These are phyloP conservation scores for Sisymbrium altissimum DNA, from an alignment of 345 rosid species.

Conservation along the genomic window DNA sequence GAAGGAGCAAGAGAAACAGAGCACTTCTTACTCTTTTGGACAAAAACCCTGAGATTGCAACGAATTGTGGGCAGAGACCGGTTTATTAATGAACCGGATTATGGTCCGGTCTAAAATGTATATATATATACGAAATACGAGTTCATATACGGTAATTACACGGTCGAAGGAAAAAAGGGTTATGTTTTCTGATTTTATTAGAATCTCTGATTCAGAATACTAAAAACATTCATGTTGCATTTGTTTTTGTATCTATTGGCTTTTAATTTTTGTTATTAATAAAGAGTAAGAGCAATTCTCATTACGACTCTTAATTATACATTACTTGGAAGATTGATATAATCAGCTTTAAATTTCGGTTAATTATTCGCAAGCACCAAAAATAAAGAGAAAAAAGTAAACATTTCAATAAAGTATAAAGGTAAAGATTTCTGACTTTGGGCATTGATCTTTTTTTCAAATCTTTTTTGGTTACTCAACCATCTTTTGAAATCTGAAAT, in stretches of 20 bases:
- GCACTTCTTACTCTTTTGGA: constrained; percentile 70
- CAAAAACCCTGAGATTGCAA: constrained; percentile 33
- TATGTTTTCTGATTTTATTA: constrained; percentile 8
- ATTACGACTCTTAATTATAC: neutral
- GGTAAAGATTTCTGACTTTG: neutral
- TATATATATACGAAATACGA: constrained; percentile 26
- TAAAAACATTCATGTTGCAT: constrained; percentile 10
- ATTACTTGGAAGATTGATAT: neutral
- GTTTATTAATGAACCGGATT: constrained; percentile 29
- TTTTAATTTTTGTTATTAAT: neutral
- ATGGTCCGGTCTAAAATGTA: constrained; percentile 30
- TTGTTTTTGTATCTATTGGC: constrained; percentile 21
- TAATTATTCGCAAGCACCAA: neutral
- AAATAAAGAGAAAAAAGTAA: neutral
- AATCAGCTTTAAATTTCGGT: neutral
- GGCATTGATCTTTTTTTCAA: neutral
- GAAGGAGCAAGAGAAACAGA: constrained; percentile 64
- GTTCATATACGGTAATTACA: constrained; percentile 9
- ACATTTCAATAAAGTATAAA: neutral
- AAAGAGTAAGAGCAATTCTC: constrained; percentile 6
- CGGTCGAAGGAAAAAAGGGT: neutral
- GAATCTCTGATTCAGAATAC: constrained; percentile 3
- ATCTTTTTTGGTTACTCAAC: neutral
- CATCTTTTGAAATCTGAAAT: neutral
- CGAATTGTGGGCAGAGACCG: constrained; percentile 36